A percentile compares a stretch with the other conserved stretches of the same genome.
phyloP scores from a whole-genome alignment of 148 eudicot genomes.

The Talinum fruticosum region DNA sequence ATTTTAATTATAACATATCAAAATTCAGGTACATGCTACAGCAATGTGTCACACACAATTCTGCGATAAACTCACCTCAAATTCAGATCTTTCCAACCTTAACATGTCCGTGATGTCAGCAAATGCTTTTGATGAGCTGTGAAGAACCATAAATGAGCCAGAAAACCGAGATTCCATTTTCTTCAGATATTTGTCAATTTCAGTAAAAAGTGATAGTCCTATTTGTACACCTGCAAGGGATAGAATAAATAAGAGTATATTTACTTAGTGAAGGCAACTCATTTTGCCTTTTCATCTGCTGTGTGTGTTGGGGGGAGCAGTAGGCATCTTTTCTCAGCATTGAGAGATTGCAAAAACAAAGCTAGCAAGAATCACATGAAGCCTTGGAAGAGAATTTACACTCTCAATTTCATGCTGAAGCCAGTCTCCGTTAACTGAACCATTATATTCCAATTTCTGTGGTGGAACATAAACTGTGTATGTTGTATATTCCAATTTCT shows the following conservation, averaged over 20 bases:
- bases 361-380: not conserved
- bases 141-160: constrained; percentile 44
- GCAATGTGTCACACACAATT: not conserved
- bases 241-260: constrained; percentile 1
- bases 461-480: too few species aligned
- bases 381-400: constrained; percentile 35
- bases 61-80: constrained; percentile 52
- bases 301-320: not conserved
- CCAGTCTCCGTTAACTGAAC: constrained; percentile 47
- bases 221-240: constrained; percentile 45
- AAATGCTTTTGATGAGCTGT: constrained; percentile 49
- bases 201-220: constrained; percentile 54
- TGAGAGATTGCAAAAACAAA: not conserved
- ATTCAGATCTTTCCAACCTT: constrained; percentile 53
- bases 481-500: too few species aligned
- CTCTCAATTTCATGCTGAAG: constrained; percentile 51
- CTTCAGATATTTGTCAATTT: constrained; percentile 50
- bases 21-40: not conserved
- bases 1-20: not conserved
- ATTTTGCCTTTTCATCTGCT: not conserved
- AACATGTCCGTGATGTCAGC: constrained; percentile 61
- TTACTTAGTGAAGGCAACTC: not conserved
- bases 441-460: constrained; percentile 52
- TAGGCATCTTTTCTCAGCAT: not conserved
- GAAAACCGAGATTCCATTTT: constrained; percentile 43